phyloP scores from a whole-genome alignment of 176 grass and related monocot genomes.

The Thalia dealbata region DNA sequence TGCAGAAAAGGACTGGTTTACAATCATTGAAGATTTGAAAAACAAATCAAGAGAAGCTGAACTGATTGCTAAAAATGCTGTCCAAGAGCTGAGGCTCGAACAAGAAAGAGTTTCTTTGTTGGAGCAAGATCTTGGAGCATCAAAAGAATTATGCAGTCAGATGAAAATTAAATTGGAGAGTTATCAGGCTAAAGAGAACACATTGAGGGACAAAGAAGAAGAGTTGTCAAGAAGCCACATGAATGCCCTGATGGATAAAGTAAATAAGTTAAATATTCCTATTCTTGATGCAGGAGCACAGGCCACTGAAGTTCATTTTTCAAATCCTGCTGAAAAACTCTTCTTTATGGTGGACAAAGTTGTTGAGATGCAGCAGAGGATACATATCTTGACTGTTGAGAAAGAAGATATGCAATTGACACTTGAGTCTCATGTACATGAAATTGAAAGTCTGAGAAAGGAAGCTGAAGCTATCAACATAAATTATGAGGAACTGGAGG shows the following conservation, averaged over 20 bases:
- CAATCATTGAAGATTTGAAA: slow-evolving; percentile 39
- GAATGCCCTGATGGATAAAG: slow-evolving; percentile 63
- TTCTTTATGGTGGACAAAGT: slow-evolving; percentile 60
- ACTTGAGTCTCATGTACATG: slow-evolving; percentile 49
- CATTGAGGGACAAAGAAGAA: slow-evolving; percentile 49
- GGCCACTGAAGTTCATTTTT: slow-evolving; percentile 22
- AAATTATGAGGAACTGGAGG: slow-evolving; percentile 37
- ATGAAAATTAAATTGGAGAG: slow-evolving; percentile 54
- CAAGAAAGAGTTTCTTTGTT: slow-evolving; percentile 47
- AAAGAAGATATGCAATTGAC: slow-evolving; percentile 75
- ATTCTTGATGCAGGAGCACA: slow-evolving; percentile 21
- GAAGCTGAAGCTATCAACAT: slow-evolving; percentile 35
- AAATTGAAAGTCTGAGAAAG: slow-evolving; percentile 65
- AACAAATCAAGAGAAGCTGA: slow-evolving; percentile 54
- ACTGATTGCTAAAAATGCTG: slow-evolving; percentile 45
- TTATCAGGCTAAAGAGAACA: slow-evolving; percentile 44
- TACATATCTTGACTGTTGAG: slow-evolving; percentile 46
- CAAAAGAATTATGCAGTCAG: slow-evolving; percentile 39
- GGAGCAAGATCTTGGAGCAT: slow-evolving; percentile 56
- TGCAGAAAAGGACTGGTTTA: slow-evolving; percentile 27
- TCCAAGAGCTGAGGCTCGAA: slow-evolving; percentile 36
- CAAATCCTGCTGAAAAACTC: slow-evolving; percentile 55
- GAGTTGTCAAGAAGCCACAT: slow-evolving; percentile 56
- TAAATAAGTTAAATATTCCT: slow-evolving; percentile 46
- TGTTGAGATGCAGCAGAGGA: slow-evolving; percentile 34